Base-by-base conservation (phyloP, 768 basidiomycete genomes). In the Lyophyllum decastes region DNA sequence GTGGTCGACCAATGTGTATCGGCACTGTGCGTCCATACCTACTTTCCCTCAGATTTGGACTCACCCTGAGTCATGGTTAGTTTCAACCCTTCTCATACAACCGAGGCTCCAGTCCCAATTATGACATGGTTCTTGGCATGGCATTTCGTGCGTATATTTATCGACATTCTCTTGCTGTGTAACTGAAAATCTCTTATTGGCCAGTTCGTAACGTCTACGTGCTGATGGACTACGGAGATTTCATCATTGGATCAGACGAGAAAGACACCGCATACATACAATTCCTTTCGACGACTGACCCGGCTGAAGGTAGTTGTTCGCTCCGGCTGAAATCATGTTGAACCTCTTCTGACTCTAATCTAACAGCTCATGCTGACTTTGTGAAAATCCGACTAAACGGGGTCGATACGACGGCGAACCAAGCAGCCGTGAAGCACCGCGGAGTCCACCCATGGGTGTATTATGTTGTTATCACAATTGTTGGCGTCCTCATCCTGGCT, bases 71-170 rank as follows among this genome's bases (percentile, higher is more conserved):
- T 24, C 17, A 40, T 41, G 25, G 14, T 26, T 57, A 89, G 88
- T 91, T 90, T 73, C 89, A 90, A 61, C 88, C 89, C 6, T 81
- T 84, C 43, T 79, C 81, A 8, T 82, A 79, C 47, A 74, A 80
- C 49, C 67, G 71, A 41, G 77, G 77, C 40, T 24, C 58, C 7
- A 64, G 62, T 52, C 74, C 79, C 26, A 76, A 69, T 26, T 90
- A 78, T 60, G 88, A 90, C 64, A 79, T 87, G 68, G 80, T 90
- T 45, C 75, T 90, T 45, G 89, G 89, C 54, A 90, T 90, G 86
- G 78, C 82, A 9, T 90, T 89, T 73, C 70, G 87, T 87, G 62
- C 64, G 85, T 77, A 7, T 22, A 35, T 7, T 21, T 6, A 16
- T 54, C 40, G 17, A 24, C 49, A 38, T n/a, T 49, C 21, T 33